A percentile compares a stretch with the other conserved stretches of the same genome.
Evolutionary conservation across 202 grass and related monocot genomes (phyloP).

Genomic region (Miscanthus sacchariflorus): DNA sequence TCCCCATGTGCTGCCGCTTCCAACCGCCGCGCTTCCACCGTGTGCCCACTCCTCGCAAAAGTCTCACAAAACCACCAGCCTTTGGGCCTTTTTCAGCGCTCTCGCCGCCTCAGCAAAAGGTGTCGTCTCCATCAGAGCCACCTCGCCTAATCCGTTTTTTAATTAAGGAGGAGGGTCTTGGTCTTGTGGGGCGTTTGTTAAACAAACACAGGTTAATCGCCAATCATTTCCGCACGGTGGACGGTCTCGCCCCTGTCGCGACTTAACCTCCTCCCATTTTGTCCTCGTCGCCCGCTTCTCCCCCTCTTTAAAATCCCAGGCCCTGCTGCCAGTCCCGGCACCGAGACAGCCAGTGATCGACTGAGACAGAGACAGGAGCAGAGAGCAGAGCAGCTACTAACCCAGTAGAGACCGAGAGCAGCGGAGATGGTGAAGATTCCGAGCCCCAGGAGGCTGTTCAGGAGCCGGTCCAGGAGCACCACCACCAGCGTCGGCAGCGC

Average conservation of each 20-base stretch:
- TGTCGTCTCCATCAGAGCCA: slow-evolving; percentile 35
- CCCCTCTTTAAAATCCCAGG: slow-evolving; percentile 54
- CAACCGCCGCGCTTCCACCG: slow-evolving; percentile 22
- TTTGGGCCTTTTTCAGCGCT: neutral
- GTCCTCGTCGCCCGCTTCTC: slow-evolving; percentile 44
- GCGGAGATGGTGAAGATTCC: slow-evolving; percentile 72
- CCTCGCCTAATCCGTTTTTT: neutral
- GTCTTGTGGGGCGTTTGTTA: slow-evolving; percentile 29
- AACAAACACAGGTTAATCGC: slow-evolving; percentile 20
- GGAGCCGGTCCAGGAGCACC: slow-evolving; percentile 56
- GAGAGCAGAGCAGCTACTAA: neutral
- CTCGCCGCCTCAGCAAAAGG: slow-evolving; percentile 22
- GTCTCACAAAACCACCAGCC: slow-evolving; percentile 19
- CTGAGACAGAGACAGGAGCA: neutral
- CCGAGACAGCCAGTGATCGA: neutral
- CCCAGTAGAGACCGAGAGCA: neutral
- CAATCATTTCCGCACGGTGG: slow-evolving; percentile 56
- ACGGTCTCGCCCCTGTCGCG: slow-evolving; percentile 42
- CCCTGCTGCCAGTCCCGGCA: neutral
- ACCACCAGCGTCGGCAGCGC: neutral
- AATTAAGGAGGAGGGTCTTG: neutral
- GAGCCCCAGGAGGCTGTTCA: slow-evolving; percentile 85
- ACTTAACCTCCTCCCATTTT: slow-evolving; percentile 47
- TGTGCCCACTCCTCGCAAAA: neutral
- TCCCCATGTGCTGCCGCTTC: slow-evolving; percentile 65